Evolutionary conservation across 2,329 filamentous ascomycete species (phyloP).

Genomic region (Monilinia laxa): DNA sequence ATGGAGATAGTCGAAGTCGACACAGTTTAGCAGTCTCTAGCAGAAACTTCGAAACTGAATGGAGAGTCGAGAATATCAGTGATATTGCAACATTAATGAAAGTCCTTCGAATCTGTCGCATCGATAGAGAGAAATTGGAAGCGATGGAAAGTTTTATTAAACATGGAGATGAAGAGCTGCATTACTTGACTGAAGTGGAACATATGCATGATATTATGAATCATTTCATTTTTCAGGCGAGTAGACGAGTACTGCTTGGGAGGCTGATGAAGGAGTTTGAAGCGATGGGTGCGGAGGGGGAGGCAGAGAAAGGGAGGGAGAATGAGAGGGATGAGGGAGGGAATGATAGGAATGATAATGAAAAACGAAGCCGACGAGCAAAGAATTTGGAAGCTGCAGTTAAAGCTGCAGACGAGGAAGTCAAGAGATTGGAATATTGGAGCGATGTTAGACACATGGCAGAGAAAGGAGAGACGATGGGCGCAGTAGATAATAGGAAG

Average conservation of each 20-base stretch:
- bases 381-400: conserved; percentile 72
- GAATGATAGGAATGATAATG: conserved; percentile 35
- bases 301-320: conserved; percentile 40
- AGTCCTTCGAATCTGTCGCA: conserved; percentile 65
- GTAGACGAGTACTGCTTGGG: conserved; percentile 71
- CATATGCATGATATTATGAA: conserved; percentile 84
- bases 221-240: conserved; percentile 85
- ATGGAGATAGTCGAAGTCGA: conserved; percentile 20
- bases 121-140: conserved; percentile 90
- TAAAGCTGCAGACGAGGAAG: conserved; percentile 74
- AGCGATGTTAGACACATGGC: conserved; percentile 75
- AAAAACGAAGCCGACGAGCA: conserved; percentile 47
- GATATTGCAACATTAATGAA: conserved; percentile 62
- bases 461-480: conserved; percentile 44
- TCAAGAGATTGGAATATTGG: conserved; percentile 82
- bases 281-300: conserved; percentile 48
- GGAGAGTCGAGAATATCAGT: conserved; percentile 56
- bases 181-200: conserved; percentile 62
- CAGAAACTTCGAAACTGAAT: conserved; percentile 42
- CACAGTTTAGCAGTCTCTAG: conserved; percentile 38
- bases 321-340: conserved; percentile 20
- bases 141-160: conserved; percentile 79
- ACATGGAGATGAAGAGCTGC: conserved; percentile 72
- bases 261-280: conserved; percentile 67
- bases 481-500: conserved; percentile 35